phyloP scores from a whole-genome alignment of 352 stramenopile species.

The Globisporangium canariense region DNA sequence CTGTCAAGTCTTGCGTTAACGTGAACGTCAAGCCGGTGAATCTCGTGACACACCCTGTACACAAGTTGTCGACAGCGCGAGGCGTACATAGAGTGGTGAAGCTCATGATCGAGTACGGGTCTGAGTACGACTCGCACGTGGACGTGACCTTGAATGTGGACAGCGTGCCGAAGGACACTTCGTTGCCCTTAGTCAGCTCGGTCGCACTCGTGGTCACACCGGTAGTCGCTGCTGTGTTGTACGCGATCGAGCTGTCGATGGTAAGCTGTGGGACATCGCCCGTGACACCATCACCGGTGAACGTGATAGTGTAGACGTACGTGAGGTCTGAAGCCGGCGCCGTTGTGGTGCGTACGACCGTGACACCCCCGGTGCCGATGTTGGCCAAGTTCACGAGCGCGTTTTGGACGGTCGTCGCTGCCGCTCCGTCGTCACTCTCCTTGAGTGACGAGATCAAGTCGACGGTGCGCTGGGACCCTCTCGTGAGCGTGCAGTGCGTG shows the following conservation, averaged over 20 bases:
- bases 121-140: slow-evolving; percentile 85
- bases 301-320: slow-evolving; percentile 84
- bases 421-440: slow-evolving; percentile 14
- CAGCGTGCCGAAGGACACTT: slow-evolving; percentile 33
- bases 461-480: slow-evolving; percentile 39
- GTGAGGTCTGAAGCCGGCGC: slow-evolving; percentile 41
- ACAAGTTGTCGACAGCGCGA: slow-evolving; percentile 26
- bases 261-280: slow-evolving; percentile 83
- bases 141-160: slow-evolving; percentile 59
- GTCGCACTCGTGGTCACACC: slow-evolving; percentile 38
- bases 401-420: slow-evolving; percentile 21
- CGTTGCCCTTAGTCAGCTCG: slow-evolving; percentile 31
- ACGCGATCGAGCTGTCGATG: slow-evolving; percentile 44
- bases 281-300: slow-evolving; percentile 69
- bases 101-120: slow-evolving; percentile 48
- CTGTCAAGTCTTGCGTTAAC: slow-evolving; percentile 21
- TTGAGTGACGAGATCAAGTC: slow-evolving; percentile 43
- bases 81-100: slow-evolving; percentile 61
- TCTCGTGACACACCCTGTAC: slow-evolving; percentile 53
- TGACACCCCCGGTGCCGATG: slow-evolving; percentile 37
- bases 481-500: slow-evolving; percentile 70
- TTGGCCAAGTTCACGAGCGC: slow-evolving; percentile 47
- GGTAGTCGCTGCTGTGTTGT: slow-evolving; percentile 21
- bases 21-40: slow-evolving; percentile 64
- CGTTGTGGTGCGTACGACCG: slow-evolving; percentile 27